phyloP scores from a whole-genome alignment of 805 yeast genomes.

The Yamadazyma sp. region DNA sequence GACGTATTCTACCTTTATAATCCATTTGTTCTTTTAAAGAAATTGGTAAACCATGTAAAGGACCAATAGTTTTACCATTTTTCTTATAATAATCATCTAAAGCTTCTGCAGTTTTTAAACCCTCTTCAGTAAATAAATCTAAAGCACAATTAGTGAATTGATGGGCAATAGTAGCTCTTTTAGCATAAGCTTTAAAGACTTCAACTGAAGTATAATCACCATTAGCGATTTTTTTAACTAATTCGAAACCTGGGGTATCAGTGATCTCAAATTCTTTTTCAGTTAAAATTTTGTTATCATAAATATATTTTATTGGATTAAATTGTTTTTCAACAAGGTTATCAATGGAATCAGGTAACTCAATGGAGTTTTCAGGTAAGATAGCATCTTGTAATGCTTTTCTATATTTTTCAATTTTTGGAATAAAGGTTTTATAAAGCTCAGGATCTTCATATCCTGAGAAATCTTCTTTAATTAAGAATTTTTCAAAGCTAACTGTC shows the following conservation, averaged over 20 bases:
- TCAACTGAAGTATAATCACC: slow-evolving; percentile 35
- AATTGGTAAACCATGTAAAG: slow-evolving; percentile 66
- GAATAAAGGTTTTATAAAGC: slow-evolving; percentile 41
- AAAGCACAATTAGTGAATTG: slow-evolving; percentile 44
- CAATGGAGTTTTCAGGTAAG: slow-evolving; percentile 26
- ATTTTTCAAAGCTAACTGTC: slow-evolving; percentile 16
- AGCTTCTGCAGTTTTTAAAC: slow-evolving; percentile 51
- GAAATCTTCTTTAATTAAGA: slow-evolving; percentile 30
- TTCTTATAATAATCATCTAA: slow-evolving; percentile 49
- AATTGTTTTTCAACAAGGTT: slow-evolving; percentile 29
- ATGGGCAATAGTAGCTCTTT: slow-evolving; percentile 40
- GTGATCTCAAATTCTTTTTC: slow-evolving; percentile 35
- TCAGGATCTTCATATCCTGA: slow-evolving; percentile 38
- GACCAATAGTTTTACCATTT: slow-evolving; percentile 53
- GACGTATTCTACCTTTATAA: slow-evolving; percentile 32
- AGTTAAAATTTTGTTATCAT: slow-evolving; percentile 32
- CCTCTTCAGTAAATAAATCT: slow-evolving; percentile 53
- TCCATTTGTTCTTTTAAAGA: slow-evolving; percentile 53
- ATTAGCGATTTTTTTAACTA: slow-evolving; percentile 26
- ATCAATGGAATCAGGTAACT: slow-evolving; percentile 31
- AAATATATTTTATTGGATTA: slow-evolving; percentile 34
- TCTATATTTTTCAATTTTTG: slow-evolving; percentile 38
- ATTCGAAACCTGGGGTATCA: slow-evolving; percentile 27
- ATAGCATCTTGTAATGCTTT: slow-evolving; percentile 26
- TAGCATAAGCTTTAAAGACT: slow-evolving; percentile 41